Percentiles rank a stretch among this genome's conserved stretches.
Conservation (phyloP, 805 yeast species). For the Wickerhamomyces bisporus region DNA sequence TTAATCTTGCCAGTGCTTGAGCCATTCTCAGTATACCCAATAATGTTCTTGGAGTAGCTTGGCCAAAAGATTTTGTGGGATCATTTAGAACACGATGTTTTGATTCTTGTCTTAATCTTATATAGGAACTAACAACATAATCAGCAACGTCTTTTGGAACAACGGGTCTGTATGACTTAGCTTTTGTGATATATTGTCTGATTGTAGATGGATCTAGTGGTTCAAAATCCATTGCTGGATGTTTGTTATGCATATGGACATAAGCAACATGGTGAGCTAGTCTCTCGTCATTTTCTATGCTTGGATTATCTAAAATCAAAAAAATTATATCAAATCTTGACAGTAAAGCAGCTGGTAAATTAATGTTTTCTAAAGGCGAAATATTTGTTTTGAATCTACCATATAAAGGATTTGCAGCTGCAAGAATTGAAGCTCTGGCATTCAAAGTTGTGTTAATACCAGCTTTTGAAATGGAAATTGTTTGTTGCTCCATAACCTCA, state of each 20-base stretch:
- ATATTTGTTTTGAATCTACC: constrained; percentile 89
- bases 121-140: constrained; percentile 79
- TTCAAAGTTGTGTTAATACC: constrained; percentile 95
- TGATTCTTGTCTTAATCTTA: constrained; percentile 88
- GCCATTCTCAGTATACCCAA: constrained; percentile 88
- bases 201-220: constrained; percentile 77
- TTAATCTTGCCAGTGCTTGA: constrained; percentile 87
- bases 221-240: constrained; percentile 70
- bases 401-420: constrained; percentile 97
- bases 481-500: constrained; percentile 99
- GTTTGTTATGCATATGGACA: constrained; percentile 89
- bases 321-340: constrained; percentile 92
- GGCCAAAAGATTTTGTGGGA: constrained; percentile 67
- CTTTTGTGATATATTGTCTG: constrained; percentile 83
- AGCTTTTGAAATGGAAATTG: constrained; percentile 94
- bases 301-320: constrained; percentile 80
- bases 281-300: constrained; percentile 71
- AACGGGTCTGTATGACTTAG: constrained; percentile 79
- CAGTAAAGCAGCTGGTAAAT: constrained; percentile 90
- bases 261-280: constrained; percentile 92
- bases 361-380: constrained; percentile 92
- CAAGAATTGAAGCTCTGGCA: constrained; percentile 91
- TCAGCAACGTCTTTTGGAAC: constrained; percentile 82
- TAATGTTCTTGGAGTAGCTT: constrained; percentile 92
- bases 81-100: constrained; percentile 69